Evolutionary conservation across 192 early-diverging fungal genomes (phyloP).

Genomic region (Bifiguratus adelaidae): DNA sequence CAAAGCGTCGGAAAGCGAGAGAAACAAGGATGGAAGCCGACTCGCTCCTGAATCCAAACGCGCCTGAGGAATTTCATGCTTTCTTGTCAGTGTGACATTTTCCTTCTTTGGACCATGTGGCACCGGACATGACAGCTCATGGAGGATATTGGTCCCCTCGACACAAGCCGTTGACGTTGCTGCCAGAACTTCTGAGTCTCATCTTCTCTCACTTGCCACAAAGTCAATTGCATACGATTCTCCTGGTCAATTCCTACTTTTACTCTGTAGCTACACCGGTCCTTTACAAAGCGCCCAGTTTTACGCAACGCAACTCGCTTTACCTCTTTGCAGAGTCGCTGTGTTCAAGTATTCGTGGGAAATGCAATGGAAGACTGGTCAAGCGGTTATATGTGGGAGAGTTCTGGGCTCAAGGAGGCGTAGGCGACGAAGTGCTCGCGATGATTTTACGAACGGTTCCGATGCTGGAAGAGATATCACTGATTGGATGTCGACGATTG

Average conservation of each 20-base stretch:
- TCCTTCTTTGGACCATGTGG: not conserved
- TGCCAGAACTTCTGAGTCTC: not conserved
- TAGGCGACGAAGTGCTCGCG: not conserved
- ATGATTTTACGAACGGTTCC: not conserved
- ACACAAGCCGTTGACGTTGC: too few species aligned
- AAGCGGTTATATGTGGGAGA: not conserved
- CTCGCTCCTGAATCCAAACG: not conserved
- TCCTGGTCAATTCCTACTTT: not conserved
- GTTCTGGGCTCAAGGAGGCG: not conserved
- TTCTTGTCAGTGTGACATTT: not conserved
- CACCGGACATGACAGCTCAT: too few species aligned
- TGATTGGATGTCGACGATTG: not conserved
- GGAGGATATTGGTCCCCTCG: too few species aligned
- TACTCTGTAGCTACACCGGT: not conserved
- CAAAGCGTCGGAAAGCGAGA: not conserved
- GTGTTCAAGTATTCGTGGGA: not conserved
- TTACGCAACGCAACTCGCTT: constrained; percentile 1
- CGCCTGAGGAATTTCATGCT: not conserved
- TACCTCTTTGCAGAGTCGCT: not conserved
- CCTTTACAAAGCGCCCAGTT: not conserved
- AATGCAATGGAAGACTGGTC: too few species aligned
- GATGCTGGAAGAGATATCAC: not conserved
- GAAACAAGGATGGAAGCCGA: not conserved
- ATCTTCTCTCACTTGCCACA: not conserved
- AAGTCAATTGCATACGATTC: not conserved